Base-by-base conservation (phyloP, 1,284 basidiomycete species). In the Irpex sp. region DNA sequence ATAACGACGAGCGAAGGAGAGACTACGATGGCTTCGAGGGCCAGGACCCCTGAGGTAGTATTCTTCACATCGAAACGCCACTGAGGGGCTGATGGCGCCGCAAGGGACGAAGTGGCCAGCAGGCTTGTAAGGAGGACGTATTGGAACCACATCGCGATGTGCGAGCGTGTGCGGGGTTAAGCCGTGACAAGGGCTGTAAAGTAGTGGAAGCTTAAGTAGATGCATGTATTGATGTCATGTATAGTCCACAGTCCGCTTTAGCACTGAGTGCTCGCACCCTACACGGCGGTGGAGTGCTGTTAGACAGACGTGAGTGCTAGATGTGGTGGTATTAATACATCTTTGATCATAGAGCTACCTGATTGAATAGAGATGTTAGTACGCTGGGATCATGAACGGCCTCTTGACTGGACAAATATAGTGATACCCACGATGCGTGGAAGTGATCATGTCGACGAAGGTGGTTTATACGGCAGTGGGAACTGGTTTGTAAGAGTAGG, bases 11-110 rank as follows among this genome's bases (percentile, higher is more conserved):
- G 73, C 0, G 74, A 79, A 36, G 76, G 77, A n/a, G 77, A 79
- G 21, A 83, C 77, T 33, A 83, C 75, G 35, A 79, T 76, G 2
- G 78, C 66, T 69, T 84, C 80, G 54, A 82, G 74, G 2, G 78
- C 81, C 16, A 77, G 69, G 33, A 83, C 76, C 2, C 81, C 81
- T 0, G 80, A 76, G 0, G 72, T 74, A 4, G 73, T 76, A 37
- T 74, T 76, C 67, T 78, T 69, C 49, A 68, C 53, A 53, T 67
- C 64, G 62, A 70, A 70, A 18, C 61, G 57, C 69, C 69, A 70
- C 53, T 57, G 57, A 10, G 69, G 65, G 19, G 65, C 66, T 1
- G 56, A 57, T 5, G 64, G 63, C 5, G 64, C 66, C 14, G 65
- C 53, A 19, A 49, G 23, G 3, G 62, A 28, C n/a, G 52, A 28